Evolutionary conservation across 2,329 filamentous ascomycete genomes (phyloP), one percentile per base, ranked within the genome.

Genomic region (Botrytis aclada): DNA sequence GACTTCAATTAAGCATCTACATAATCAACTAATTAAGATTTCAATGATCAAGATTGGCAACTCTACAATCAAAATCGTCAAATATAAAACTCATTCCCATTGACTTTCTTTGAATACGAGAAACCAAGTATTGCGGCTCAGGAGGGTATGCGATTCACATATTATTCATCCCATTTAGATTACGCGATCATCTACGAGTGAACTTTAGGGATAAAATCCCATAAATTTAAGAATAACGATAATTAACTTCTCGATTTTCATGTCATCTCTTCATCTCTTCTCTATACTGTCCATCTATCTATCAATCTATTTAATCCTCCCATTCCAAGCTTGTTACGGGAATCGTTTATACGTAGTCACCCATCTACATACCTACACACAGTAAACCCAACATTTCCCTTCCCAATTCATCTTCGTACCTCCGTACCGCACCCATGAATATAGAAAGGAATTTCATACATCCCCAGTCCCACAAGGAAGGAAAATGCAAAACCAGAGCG

Each of bases 401-500:
- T 54, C 47, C 0, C 7, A 22, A 5, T 7, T 45, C 16, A 18
- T 29, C 12, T 54, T 0, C 10, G 12, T 7, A 56, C n/a, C 51
- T 56, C n/a, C n/a, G 2, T n/a, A 18, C 0, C 25, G 41, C 41
- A 20, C n/a, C 2, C 20, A 1, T 9, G n/a, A 18, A 29, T 56
- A n/a, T 32, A 56, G 1, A 56, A 29, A 56, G 2, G 0, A 56
- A 29, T 32, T 1, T 3, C 29, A 18, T 56, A 1, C 14, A 16
- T 29, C 7, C 5, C 5, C 47, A 0, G 1, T 5, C 0, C 22
- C 25, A 2, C 1, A 12, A 18, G 4, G 37, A 39, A 41, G 14
- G 18, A n/a, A n/a, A n/a, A n/a, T 32, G n/a, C 7, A 29, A 56
- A n/a, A 29, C 2, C 6, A 0, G 7, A 7, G 25, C 0, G n/a